These are phyloP conservation scores for Quillaja saponaria DNA, from an alignment of 306 rosid species.

Conservation along the genomic window DNA sequence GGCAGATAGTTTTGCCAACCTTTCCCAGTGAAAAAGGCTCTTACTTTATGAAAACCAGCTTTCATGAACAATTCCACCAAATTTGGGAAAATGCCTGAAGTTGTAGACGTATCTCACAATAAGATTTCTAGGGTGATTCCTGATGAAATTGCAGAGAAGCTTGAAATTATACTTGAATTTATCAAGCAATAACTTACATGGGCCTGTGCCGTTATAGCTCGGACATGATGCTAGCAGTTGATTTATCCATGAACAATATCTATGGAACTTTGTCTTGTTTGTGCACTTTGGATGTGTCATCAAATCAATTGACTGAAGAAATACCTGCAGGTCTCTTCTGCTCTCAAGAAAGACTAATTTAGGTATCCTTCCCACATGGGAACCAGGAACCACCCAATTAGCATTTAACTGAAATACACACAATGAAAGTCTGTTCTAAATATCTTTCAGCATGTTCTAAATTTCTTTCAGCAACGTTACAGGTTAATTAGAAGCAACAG, in stretches of 20 bases:
- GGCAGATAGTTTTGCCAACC: conserved; percentile 81
- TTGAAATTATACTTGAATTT: conserved; percentile 82
- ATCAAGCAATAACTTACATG: conserved; percentile 65
- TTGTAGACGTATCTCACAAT: conserved; percentile 80
- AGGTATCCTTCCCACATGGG: no score
- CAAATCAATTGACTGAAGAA: conserved; percentile 58
- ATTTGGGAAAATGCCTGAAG: conserved; percentile 84
- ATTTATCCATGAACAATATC: conserved; percentile 74
- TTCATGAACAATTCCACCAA: conserved; percentile 74
- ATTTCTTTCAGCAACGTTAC: neutral
- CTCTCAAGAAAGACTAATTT: conserved; percentile 61
- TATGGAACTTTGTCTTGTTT: conserved; percentile 75
- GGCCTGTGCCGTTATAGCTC: conserved; percentile 72
- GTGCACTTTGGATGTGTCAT: conserved; percentile 64
- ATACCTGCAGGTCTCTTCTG: conserved; percentile 69
- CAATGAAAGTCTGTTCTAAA: no score
- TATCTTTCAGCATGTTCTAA: neutral
- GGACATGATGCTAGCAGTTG: conserved; percentile 91
- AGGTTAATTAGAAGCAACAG: neutral
- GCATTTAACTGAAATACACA: no score
- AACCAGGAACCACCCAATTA: no score
- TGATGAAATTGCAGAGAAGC: conserved; percentile 78
- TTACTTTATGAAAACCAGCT: conserved; percentile 69
- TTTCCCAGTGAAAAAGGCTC: conserved; percentile 77
- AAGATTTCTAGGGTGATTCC: conserved; percentile 71